Evolutionary conservation across 768 basidiomycete genomes (phyloP), one percentile per base, ranked within the genome.

Genomic region (Lentinus brumalis): DNA sequence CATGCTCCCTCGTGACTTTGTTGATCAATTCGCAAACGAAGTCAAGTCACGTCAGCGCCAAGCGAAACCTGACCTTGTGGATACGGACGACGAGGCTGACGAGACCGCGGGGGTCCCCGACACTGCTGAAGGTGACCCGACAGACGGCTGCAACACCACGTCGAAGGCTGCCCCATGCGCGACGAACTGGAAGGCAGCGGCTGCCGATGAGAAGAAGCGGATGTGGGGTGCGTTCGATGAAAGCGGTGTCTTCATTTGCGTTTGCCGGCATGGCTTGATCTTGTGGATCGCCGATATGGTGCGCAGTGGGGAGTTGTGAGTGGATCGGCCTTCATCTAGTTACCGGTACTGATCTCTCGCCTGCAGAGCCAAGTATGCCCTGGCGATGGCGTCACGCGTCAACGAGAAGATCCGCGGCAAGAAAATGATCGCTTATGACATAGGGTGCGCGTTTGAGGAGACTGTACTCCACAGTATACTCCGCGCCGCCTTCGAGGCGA

Each of bases 151-250:
- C 2, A 26, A 26, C 40, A 26, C 21, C 1, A 26, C 21, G 21
- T 38, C 16, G 54, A 26, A 26, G 21, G 21, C 61, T n/a, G 47
- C 56, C 12, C 47, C 59, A 0, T 75, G 74, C 59, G 68, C 69
- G 1, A 59, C 73, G 18, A 73, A 73, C 49, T 76, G 73, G 75
- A 75, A 73, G 61, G 74, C 69, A 0, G 69, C 67, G 1, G 60
- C 66, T 0, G 59, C 68, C 0, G 70, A 77, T 26, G 66, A 66
- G 3, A 63, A 66, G 51, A 77, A 75, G 61, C 67, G 58, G 15
- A 74, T 71, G 69, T 78, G 72, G 76, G 69, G 56, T 2, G 64
- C 77, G 1, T 77, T 60, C 59, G 73, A 62, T 0, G 76, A 79
- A 66, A 72, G 74, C 0, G 77, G 79, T 0, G 64, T 78, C 9